Base-by-base conservation (phyloP, 305 asterid genomes). In the Solanum aculeatissimum region DNA sequence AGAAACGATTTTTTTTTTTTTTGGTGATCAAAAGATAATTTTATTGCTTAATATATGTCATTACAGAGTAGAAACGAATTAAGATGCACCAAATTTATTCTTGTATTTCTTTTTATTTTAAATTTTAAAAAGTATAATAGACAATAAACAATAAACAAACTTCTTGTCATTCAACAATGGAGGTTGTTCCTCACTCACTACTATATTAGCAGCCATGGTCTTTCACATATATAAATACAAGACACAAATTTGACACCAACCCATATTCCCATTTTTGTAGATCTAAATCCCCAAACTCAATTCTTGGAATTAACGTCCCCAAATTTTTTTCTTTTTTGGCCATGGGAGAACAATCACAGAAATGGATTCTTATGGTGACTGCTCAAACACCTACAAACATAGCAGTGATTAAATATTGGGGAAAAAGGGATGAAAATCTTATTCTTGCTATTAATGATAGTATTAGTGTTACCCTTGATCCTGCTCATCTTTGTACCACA, bases 381-480 rank as follows among this genome's bases (percentile, higher is more conserved):
- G 99, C 99, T 27, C 98, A 94, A 87, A 97, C 98, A 84, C 98
- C 99, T 35, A 95, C 99, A 9, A 97, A 97, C 85, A 94, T 97
- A 77, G 98, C 99, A 19, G 99, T 97, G 88, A 94, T 97, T 12
- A 97, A 97, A 92, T 97, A 97, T 86, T 97, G 99, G 99, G 99
- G 99, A 29, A 95, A 95, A 88, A 91, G 98, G 53, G 93, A 97
- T 70, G 99, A 97, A 45, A 88, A 89, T 45, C 88, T 92, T 21
- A 94, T 97, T 86, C 94, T 97, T 45, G 95, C 99, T 71, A 93
- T 97, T 83, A 97, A 97, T 77, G 98, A 95, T 79, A 95, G 99
- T 89, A 97, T 97, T 68, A 97, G 99, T 85, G 97, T 97, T 65
- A 97, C 99, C 45, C 97, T 97, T 80, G 99, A 97, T 86, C 98